Percentiles rank a stretch among this genome's conserved stretches.
Evolutionary conservation across 306 rosid species (phyloP).

Genomic region (Notholithocarpus densiflorus): DNA sequence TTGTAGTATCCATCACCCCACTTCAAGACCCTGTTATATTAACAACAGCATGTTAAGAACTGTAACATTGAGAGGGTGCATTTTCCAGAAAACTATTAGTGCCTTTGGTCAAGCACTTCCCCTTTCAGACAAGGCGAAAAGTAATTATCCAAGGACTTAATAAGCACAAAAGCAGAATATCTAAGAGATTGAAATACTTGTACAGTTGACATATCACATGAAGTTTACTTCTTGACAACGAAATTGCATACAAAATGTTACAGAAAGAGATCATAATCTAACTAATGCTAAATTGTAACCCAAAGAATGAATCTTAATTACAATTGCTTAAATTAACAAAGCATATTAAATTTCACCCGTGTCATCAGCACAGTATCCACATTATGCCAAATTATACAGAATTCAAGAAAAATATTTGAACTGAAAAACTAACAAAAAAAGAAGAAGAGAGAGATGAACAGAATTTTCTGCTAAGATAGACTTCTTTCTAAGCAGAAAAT

Average conservation of each 20-base stretch:
- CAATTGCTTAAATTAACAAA: neutral
- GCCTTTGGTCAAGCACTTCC: neutral
- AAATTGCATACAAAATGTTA: neutral
- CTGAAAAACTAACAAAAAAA: neutral
- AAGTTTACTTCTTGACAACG: neutral
- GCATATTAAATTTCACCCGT: neutral
- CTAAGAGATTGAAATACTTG: neutral
- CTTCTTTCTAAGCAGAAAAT: neutral
- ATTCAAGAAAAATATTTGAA: neutral
- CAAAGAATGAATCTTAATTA: neutral
- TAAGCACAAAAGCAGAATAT: constrained; percentile 1
- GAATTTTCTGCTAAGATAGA: neutral
- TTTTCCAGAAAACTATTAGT: neutral
- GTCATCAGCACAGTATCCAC: neutral
- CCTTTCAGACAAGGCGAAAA: neutral
- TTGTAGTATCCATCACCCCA: constrained; percentile 91
- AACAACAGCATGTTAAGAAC: neutral
- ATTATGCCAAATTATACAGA: neutral
- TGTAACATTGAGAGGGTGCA: neutral
- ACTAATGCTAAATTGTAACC: neutral
- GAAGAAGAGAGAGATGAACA: neutral
- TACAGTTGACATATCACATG: neutral
- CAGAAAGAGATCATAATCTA: neutral
- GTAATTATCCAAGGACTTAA: neutral
- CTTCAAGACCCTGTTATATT: constrained; percentile 51